A percentile compares a stretch with the other conserved stretches of the same genome.
phyloP scores from a whole-genome alignment of 202 grass and related monocot species.

The Zoysia matrella region DNA sequence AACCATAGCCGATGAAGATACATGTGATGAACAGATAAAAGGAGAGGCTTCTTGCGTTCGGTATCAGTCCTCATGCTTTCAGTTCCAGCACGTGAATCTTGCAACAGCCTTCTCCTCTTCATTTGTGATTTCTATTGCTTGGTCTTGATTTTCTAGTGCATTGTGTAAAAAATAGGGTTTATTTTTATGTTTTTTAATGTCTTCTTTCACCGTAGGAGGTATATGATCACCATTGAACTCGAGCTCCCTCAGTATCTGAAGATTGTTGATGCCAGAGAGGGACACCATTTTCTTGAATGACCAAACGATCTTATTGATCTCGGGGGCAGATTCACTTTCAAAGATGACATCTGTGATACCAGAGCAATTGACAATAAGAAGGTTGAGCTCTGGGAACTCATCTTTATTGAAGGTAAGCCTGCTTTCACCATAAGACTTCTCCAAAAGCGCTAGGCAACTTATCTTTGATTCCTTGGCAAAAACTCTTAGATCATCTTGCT shows the following conservation, averaged over 20 bases:
- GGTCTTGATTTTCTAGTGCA: background rate
- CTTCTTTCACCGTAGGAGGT: no score
- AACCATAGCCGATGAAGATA: no score
- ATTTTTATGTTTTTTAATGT: no score
- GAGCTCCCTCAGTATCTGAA: background rate
- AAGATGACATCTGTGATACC: background rate
- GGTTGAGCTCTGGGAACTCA: slow-evolving; percentile 3
- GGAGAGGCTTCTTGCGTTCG: no score
- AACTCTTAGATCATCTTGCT: background rate
- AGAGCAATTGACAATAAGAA: background rate
- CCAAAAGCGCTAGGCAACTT: background rate
- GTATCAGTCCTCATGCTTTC: no score
- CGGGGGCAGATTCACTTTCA: background rate
- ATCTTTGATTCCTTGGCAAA: background rate
- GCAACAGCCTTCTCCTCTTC: background rate
- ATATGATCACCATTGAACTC: no score
- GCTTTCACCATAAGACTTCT: background rate
- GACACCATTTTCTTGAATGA: background rate
- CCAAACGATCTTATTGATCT: slow-evolving; percentile 25
- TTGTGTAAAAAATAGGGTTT: no score
- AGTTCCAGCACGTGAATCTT: background rate
- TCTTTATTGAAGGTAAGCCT: background rate
- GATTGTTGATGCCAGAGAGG: slow-evolving; percentile 12
- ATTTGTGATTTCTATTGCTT: background rate
- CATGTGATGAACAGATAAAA: no score